Conservation (phyloP, 176 grass and related monocot genomes). For the Panicum miliaceum region DNA sequence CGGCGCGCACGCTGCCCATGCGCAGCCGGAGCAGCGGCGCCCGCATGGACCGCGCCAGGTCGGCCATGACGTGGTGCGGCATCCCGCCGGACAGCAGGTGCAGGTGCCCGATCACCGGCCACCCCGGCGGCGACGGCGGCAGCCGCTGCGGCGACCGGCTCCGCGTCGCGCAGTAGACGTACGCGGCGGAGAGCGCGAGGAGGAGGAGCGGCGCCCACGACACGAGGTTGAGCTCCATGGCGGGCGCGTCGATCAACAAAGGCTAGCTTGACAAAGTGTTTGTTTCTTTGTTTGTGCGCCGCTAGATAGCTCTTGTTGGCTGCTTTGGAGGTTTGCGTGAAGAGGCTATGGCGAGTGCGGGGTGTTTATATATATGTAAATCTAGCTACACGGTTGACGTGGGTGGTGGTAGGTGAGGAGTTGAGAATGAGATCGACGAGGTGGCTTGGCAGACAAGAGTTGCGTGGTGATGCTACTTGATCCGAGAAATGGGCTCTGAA, state of each 20-base stretch:
- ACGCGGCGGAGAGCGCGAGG: slow-evolving; percentile 4
- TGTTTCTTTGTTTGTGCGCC: too few species aligned
- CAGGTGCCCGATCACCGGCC: slow-evolving; percentile 49
- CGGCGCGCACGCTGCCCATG: slow-evolving; percentile 38
- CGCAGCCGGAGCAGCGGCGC: slow-evolving; percentile 38
- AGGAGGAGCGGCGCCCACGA: not conserved
- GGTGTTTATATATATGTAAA: not conserved
- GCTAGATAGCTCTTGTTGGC: too few species aligned
- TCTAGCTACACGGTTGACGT: not conserved
- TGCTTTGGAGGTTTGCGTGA: not conserved
- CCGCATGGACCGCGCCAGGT: slow-evolving; percentile 20
- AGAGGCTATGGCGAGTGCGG: not conserved
- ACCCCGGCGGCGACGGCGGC: slow-evolving; percentile 43
- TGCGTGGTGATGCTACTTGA: not conserved
- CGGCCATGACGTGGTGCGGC: slow-evolving; percentile 45
- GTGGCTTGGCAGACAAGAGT: not conserved
- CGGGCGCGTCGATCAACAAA: not conserved
- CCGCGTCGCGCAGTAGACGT: not conserved
- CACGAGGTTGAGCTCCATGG: slow-evolving; percentile 35
- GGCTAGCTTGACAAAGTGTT: not conserved
- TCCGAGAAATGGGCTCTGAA: not conserved
- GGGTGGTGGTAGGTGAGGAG: slow-evolving; percentile 27
- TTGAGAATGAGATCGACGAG: not conserved
- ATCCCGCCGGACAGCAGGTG: slow-evolving; percentile 43
- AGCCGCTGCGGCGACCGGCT: slow-evolving; percentile 15